Evolutionary conservation across 148 eudicot genomes (phyloP).

Genomic region (Nepenthes gracilis): DNA sequence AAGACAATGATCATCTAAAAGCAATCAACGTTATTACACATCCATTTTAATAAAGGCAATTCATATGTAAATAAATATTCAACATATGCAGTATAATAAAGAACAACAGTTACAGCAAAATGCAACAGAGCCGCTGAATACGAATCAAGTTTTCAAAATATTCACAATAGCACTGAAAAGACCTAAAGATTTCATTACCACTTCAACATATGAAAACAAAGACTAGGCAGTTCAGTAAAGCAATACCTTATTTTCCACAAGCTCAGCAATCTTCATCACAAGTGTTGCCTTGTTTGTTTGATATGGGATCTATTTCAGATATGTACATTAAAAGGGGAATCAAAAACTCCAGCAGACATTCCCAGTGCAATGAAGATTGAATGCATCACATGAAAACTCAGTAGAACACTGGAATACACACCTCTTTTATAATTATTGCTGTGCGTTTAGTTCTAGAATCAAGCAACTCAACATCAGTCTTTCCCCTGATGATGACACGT

Average conservation of each 20-base stretch:
- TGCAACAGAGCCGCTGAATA: no score
- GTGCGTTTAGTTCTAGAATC: constrained; percentile 72
- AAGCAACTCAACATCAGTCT: constrained; percentile 67
- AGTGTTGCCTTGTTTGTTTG: constrained; percentile 95
- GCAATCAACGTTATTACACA: no score
- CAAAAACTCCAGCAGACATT: neutral
- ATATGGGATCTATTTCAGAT: constrained; percentile 73
- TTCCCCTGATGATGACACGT: constrained; percentile 83
- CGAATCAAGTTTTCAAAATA: neutral
- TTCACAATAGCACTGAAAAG: neutral
- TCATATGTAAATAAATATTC: no score
- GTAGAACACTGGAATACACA: constrained; percentile 7
- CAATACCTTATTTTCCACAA: constrained; percentile 81
- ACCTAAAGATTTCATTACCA: no score
- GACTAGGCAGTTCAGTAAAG: neutral
- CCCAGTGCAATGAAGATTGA: neutral
- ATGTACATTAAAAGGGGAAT: constrained; percentile 5
- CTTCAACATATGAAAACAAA: neutral
- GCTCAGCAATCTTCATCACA: constrained; percentile 88
- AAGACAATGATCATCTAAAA: no score
- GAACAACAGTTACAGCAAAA: no score
- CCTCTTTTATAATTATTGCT: constrained; percentile 90
- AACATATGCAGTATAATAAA: no score
- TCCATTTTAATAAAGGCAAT: no score
- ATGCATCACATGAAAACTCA: constrained; percentile 1